phyloP scores from a whole-genome alignment of 2,329 filamentous ascomycete species.

The Aphanocladium album region DNA sequence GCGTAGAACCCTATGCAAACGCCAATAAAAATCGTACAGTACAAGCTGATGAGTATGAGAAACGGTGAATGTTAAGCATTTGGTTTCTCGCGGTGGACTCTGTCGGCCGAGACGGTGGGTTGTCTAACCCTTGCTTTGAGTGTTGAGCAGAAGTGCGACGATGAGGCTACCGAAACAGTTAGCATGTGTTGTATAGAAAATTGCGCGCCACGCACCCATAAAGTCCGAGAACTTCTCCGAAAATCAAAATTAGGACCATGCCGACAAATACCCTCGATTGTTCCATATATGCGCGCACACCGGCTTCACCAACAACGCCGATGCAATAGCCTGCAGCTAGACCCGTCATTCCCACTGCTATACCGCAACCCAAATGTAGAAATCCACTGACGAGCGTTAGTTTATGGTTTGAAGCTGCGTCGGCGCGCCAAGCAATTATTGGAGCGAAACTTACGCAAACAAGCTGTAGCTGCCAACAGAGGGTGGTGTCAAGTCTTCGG shows the following conservation, averaged over 20 bases:
- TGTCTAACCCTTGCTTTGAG: slow-evolving; percentile 62
- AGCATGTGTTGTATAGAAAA: not conserved
- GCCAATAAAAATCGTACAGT: slow-evolving; percentile 1
- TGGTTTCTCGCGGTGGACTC: too few relatives aligned
- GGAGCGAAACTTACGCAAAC: slow-evolving; percentile 59
- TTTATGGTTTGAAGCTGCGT: not conserved
- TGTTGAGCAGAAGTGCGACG: slow-evolving; percentile 89
- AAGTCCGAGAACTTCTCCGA: slow-evolving; percentile 92
- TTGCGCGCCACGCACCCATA: slow-evolving; percentile 68
- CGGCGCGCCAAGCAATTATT: not conserved
- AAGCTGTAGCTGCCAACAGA: slow-evolving; percentile 66
- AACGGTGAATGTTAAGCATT: not conserved
- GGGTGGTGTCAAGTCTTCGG: slow-evolving; percentile 76
- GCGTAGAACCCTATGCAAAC: not conserved
- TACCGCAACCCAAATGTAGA: slow-evolving; percentile 85
- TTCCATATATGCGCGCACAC: slow-evolving; percentile 91
- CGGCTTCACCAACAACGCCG: slow-evolving; percentile 89
- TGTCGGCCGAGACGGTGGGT: not conserved
- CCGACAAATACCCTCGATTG: slow-evolving; percentile 95
- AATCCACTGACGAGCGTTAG: slow-evolving; percentile 58
- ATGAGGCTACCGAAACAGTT: slow-evolving; percentile 59
- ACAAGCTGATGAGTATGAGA: not conserved
- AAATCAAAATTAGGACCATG: slow-evolving; percentile 98
- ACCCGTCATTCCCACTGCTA: slow-evolving; percentile 88
- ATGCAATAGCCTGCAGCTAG: slow-evolving; percentile 95